Base-by-base conservation (phyloP, 441 rosid species). In the Populus trichocarpa region DNA sequence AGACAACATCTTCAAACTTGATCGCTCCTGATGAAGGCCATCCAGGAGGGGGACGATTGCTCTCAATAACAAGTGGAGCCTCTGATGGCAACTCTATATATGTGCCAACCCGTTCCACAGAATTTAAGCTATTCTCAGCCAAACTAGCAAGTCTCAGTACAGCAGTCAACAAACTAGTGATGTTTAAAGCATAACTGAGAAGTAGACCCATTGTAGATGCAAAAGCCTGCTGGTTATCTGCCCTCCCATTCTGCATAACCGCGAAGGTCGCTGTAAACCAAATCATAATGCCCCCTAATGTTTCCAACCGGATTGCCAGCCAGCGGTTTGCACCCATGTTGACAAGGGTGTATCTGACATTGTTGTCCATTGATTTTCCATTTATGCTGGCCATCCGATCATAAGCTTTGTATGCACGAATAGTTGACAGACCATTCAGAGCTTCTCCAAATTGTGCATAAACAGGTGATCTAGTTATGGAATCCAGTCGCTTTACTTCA, bases 371-470 rank as follows among this genome's bases (percentile, higher is more conserved):
- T 32, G 98, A 83, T 83, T 88, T 92, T 69, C 97, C 99, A 69
- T 90, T 95, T 25, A 92, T 92, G 66, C 86, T 82, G 78, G 98
- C 93, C 98, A 95, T 92, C 81, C 93, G 85, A 70, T 93, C 97
- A 81, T 92, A 91, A 67, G 97, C 98, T 89, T 93, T 89, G 71
- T 93, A 95, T 78, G 99, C 99, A 75, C 97, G 98, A 74, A 95
- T 95, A 67, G 87, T 86, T 18, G 97, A 81, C 71, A 93, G 74
- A 50, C 99, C 99, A 85, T 93, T 95, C 81, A 95, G 79, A 18
- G 99, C 98, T 85, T 95, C 99, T 30, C 99, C 93, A 72, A 93
- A 93, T 79, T 95, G 99, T 40, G 99, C 98, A 86, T 95, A 93
- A 71, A 95, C 96, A 1, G 99, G 99, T 12, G 99, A 95, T 89